Base-by-base conservation (phyloP, 2,329 filamentous ascomycete species). In the Sphaerostilbella broomeana region DNA sequence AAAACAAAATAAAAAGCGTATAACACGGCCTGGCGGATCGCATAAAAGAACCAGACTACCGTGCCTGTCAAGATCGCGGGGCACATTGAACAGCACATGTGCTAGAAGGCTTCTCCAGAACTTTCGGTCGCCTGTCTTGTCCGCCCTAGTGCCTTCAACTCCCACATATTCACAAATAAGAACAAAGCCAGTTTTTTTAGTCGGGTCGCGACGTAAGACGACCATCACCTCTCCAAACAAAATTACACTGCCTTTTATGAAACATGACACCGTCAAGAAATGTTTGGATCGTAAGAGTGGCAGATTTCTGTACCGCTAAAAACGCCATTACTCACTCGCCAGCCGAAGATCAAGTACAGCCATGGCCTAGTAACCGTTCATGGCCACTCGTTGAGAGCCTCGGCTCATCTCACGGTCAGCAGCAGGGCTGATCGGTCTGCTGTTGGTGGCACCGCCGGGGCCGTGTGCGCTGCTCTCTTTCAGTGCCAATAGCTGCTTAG, bases 381-480 rank as follows among this genome's bases (percentile, higher is more conserved):
- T 94, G 52, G 88, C 94, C 81, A 92, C 86, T 63, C 92, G 81
- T 74, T 97, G 89, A 54, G 89, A 95, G 77, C 84, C 88, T 65
- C 90, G 81, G 84, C 90, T 97, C 58, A 98, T 70, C 69, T 98
- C 92, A 51, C 92, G 81, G 52, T 98, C 92, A 42, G 92, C 90
- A 46, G 88, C 77, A 45, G 92, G 92, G 63, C 86, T 94, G 73
- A 98, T 98, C 59, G 92, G 92, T 63, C 90, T 78, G 56, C 61
- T 62, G 72, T 86, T 92, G 51, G 82, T 79, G 52, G 79, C 78
- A 54, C 80, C 71, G 15, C 81, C 84, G 51, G 87, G 85, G 15
- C 81, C 84, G 51, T 87, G 85, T 53, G 87, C 86, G 60, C 86
- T 94, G 75, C 85, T 95, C 75, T 98, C 92, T 80, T 97, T 98